Evolutionary conservation across 2,329 filamentous ascomycete genomes (phyloP).

Genomic region (Orbilia brochopaga): DNA sequence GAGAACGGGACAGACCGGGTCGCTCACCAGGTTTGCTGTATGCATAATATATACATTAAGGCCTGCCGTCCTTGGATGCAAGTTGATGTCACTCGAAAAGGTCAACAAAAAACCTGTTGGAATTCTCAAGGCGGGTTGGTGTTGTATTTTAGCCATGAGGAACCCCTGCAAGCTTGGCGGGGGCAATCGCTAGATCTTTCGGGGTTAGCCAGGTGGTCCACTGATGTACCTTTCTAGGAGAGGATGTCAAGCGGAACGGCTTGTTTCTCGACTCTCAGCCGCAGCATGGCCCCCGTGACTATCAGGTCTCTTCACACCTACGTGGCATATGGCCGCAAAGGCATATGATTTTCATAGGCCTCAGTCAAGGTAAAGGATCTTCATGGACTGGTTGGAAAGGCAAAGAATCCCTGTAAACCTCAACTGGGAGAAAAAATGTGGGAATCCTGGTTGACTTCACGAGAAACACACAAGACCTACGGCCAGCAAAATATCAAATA

Average conservation of each 20-base stretch:
- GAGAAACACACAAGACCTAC: neutral
- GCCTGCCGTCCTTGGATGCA: neutral
- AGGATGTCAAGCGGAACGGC: neutral
- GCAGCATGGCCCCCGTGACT: neutral
- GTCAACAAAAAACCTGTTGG: neutral
- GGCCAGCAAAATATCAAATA: neutral
- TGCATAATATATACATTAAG: neutral
- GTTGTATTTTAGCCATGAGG: no score
- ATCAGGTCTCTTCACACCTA: neutral
- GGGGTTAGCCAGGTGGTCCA: neutral
- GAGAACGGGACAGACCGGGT: neutral
- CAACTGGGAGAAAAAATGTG: neutral
- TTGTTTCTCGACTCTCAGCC: neutral
- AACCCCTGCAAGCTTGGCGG: neutral
- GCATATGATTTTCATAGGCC: neutral
- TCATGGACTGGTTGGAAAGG: neutral
- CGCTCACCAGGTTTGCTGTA: neutral
- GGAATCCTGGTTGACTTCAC: neutral
- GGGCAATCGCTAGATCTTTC: neutral
- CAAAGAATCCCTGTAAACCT: neutral
- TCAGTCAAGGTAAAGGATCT: neutral
- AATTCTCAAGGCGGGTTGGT: neutral
- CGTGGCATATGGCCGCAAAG: neutral
- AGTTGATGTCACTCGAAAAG: neutral
- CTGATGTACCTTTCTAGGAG: conserved; percentile 1